Conservation (phyloP, 75 land plant genomes). For the Picea glauca region DNA sequence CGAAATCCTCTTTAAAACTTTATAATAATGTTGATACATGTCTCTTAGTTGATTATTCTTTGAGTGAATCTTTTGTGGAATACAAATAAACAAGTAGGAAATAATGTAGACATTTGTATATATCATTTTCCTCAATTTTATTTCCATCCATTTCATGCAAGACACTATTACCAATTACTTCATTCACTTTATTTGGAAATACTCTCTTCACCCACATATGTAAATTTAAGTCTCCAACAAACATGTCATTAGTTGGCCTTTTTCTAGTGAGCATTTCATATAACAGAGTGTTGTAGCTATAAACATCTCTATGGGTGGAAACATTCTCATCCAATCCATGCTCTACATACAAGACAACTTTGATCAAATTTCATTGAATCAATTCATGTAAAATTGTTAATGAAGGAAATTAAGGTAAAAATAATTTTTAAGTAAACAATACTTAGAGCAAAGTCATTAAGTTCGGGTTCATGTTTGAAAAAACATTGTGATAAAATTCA, state of each 20-base stretch:
- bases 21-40: slow-evolving; percentile 3
- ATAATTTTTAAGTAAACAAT: too few species aligned
- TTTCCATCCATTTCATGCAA: background rate
- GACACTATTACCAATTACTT: background rate
- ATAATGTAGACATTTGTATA: background rate
- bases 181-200: background rate
- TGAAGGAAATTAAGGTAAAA: too few species aligned
- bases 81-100: slow-evolving; percentile 8
- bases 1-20: background rate
- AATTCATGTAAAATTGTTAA: background rate
- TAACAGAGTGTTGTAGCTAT: slow-evolving; percentile 27
- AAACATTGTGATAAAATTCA: too few species aligned
- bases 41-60: slow-evolving; percentile 28
- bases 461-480: too few species aligned
- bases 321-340: slow-evolving; percentile 12
- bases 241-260: background rate
- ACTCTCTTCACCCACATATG: background rate
- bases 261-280: slow-evolving; percentile 22
- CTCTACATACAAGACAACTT: slow-evolving; percentile 14
- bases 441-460: too few species aligned
- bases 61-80: slow-evolving; percentile 21
- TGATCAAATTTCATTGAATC: background rate
- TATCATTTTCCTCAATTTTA: background rate
- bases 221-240: background rate
- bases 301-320: slow-evolving; percentile 23